Evolutionary conservation across 116 monocot genomes (phyloP).

Genomic region (Iris pallida): DNA sequence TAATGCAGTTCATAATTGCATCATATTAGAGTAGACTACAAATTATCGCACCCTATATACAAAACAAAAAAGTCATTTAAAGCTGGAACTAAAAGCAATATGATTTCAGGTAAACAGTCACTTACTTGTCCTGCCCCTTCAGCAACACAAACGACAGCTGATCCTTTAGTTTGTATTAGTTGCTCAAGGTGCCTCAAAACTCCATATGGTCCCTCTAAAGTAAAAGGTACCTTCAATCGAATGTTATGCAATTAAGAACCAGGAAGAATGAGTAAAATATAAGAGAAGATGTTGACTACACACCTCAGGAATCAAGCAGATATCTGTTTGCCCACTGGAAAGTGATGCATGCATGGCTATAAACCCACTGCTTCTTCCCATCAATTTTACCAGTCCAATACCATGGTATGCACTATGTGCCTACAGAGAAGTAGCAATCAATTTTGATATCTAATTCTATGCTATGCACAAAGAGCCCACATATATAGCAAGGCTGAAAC

Average conservation of each 20-base stretch:
- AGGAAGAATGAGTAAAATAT: background rate
- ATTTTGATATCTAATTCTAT: background rate
- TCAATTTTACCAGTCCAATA: conserved; percentile 63
- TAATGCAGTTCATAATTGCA: background rate
- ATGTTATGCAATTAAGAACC: background rate
- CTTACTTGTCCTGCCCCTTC: conserved; percentile 73
- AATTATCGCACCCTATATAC: too few relatives aligned
- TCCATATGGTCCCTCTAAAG: conserved; percentile 52
- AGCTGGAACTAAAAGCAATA: background rate
- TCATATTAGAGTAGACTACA: too few relatives aligned
- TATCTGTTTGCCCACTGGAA: conserved; percentile 63
- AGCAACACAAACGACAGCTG: conserved; percentile 59
- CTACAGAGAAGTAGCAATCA: conserved; percentile 10
- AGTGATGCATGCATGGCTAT: conserved; percentile 74
- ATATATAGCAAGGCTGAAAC: too few relatives aligned
- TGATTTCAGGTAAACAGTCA: background rate
- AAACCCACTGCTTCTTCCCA: conserved; percentile 66
- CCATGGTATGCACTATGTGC: conserved; percentile 67
- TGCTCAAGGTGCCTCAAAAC: conserved; percentile 40
- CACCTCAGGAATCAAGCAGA: conserved; percentile 72
- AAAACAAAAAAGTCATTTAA: background rate
- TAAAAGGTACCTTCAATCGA: conserved; percentile 46
- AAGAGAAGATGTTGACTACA: background rate
- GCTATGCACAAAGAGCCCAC: too few relatives aligned
- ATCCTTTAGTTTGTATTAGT: conserved; percentile 45